phyloP scores from a whole-genome alignment of 2,329 filamentous ascomycete species.

The Hypoxylon sp. region DNA sequence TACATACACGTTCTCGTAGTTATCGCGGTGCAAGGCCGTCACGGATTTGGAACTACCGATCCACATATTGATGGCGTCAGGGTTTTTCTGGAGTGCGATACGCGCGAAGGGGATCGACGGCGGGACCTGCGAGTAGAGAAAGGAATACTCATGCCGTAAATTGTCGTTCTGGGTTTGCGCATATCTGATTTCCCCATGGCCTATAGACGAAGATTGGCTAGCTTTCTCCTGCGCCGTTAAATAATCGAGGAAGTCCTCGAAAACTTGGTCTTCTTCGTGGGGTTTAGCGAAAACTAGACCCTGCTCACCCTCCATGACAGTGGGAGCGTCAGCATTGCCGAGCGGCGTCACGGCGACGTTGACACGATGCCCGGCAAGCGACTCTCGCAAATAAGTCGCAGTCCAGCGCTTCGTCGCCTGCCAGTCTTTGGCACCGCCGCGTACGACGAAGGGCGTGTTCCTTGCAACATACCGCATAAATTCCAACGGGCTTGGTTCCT shows the following conservation, averaged over 20 bases:
- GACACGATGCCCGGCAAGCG: constrained; percentile 70
- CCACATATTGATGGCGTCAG: constrained; percentile 88
- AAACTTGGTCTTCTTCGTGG: constrained; percentile 74
- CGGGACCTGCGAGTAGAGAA: constrained; percentile 75
- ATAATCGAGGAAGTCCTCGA: constrained; percentile 73
- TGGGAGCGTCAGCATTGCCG: constrained; percentile 73
- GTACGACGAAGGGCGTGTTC: constrained; percentile 82
- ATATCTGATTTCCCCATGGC: constrained; percentile 71
- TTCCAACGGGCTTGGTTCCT: constrained; percentile 80
- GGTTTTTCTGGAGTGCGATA: constrained; percentile 74
- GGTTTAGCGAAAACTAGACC: constrained; percentile 77
- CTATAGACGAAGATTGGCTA: constrained; percentile 44
- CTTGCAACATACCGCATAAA: constrained; percentile 83
- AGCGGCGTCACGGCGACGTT: constrained; percentile 84
- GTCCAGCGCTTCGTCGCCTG: constrained; percentile 74
- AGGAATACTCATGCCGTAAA: constrained; percentile 78
- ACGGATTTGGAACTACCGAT: constrained; percentile 79
- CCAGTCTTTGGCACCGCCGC: constrained; percentile 74
- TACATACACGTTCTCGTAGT: constrained; percentile 88
- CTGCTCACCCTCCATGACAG: constrained; percentile 53
- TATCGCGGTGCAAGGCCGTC: constrained; percentile 84
- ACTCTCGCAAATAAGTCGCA: constrained; percentile 68
- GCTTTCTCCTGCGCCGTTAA: constrained; percentile 70
- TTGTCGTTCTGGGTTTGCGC: constrained; percentile 90
- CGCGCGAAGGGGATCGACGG: constrained; percentile 78